phyloP scores from a whole-genome alignment of 495 filamentous ascomycete species.

The Extremus antarcticus region DNA sequence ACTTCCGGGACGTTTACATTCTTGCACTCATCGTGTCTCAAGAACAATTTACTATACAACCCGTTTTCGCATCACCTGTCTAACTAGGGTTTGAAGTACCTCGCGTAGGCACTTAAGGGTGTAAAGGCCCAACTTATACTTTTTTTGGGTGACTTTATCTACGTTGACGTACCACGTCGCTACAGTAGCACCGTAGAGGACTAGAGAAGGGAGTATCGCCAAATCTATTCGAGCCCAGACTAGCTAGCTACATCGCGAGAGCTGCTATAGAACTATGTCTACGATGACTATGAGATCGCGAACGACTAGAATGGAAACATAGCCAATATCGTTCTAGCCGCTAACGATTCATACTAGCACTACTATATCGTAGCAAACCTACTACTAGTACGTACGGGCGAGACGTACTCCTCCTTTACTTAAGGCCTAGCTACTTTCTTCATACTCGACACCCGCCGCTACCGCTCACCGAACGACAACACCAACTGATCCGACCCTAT shows the following conservation, averaged over 20 bases:
- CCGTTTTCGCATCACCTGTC: slow-evolving; percentile 69
- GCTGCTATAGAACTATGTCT: slow-evolving; percentile 89
- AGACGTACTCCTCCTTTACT: slow-evolving; percentile 75
- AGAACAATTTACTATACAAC: slow-evolving; percentile 79
- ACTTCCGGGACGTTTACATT: slow-evolving; percentile 59
- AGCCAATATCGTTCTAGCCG: slow-evolving; percentile 59
- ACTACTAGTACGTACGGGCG: slow-evolving; percentile 45
- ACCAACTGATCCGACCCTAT: slow-evolving; percentile 29
- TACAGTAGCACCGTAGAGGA: slow-evolving; percentile 59
- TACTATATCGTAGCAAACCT: slow-evolving; percentile 84
- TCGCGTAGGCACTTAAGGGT: slow-evolving; percentile 50
- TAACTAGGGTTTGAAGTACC: slow-evolving; percentile 63
- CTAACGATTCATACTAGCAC: slow-evolving; percentile 71
- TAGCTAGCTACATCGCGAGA: slow-evolving; percentile 58
- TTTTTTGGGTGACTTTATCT: slow-evolving; percentile 98
- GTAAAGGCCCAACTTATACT: slow-evolving; percentile 80
- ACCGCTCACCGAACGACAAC: slow-evolving; percentile 53
- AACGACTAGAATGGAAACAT: slow-evolving; percentile 79
- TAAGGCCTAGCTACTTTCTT: slow-evolving; percentile 90
- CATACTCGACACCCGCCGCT: slow-evolving; percentile 82
- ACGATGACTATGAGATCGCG: slow-evolving; percentile 91
- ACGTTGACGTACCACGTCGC: slow-evolving; percentile 78
- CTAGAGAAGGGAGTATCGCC: slow-evolving; percentile 85
- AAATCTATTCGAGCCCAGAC: slow-evolving; percentile 85
- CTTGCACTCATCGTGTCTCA: slow-evolving; percentile 81